Conservation (phyloP, 179 eudicot species). For the Amaranthus tricolor region DNA sequence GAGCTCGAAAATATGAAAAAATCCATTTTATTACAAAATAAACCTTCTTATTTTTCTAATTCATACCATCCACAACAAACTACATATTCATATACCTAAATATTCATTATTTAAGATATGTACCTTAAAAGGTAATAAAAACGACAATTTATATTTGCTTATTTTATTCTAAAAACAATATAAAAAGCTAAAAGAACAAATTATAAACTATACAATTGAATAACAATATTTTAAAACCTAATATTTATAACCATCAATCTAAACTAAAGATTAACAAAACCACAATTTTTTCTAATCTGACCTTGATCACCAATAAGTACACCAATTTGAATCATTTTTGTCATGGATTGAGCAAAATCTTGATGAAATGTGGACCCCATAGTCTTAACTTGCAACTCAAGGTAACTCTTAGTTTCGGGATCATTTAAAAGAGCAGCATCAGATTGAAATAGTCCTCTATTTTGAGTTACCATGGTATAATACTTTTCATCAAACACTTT, state of each 20-base stretch:
- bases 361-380: constrained; percentile 31
- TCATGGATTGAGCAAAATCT: constrained; percentile 43
- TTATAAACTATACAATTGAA: no score
- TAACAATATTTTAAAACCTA: not conserved
- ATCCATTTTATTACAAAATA: no score
- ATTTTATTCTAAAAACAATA: no score
- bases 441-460: constrained; percentile 43
- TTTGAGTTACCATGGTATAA: constrained; percentile 35
- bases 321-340: constrained; percentile 34
- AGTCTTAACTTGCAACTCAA: constrained; percentile 22
- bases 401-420: constrained; percentile 28
- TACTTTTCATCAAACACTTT: constrained; percentile 42
- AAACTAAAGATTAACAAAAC: constrained; percentile 6
- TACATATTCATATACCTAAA: no score
- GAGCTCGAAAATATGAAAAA: no score
- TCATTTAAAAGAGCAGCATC: constrained; percentile 53
- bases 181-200: no score
- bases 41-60: no score
- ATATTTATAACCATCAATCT: not conserved
- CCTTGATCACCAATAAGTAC: constrained; percentile 39
- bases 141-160: no score
- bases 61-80: no score
- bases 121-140: no score
- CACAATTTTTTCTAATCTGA: constrained; percentile 35
- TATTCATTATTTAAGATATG: no score